A percentile compares a stretch with the other conserved stretches of the same genome.
phyloP scores from a whole-genome alignment of 352 stramenopile genomes.

The Phytophthora hybrid region DNA sequence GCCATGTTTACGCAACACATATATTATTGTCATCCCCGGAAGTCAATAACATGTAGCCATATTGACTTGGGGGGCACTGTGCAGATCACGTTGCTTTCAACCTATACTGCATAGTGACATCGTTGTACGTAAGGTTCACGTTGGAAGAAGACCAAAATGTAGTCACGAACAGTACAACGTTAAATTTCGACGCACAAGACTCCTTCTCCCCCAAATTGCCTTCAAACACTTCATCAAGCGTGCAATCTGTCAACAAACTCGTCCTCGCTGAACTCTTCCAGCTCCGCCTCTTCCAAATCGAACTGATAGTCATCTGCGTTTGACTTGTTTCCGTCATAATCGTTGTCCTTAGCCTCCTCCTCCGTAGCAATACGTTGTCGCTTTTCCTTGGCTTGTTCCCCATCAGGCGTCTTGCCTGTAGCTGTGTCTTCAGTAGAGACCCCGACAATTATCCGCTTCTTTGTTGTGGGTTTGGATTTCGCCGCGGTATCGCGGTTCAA shows the following conservation, averaged over 20 bases:
- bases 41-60: background rate
- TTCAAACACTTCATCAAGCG: conserved; percentile 12
- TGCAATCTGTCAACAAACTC: conserved; percentile 37
- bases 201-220: too few species aligned
- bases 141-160: background rate
- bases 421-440: conserved; percentile 9
- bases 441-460: conserved; percentile 2
- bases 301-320: conserved; percentile 38
- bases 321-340: conserved; percentile 15
- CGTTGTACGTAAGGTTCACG: conserved; percentile 52
- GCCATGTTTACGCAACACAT: background rate
- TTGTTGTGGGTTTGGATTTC: conserved; percentile 6
- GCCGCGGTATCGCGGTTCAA: conserved; percentile 12
- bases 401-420: conserved; percentile 8
- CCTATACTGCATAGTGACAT: conserved; percentile 27
- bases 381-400: conserved; percentile 21
- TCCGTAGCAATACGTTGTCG: conserved; percentile 18
- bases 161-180: too few species aligned
- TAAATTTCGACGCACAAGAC: background rate
- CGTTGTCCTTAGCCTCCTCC: conserved; percentile 22
- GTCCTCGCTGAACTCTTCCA: conserved; percentile 33
- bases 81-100: background rate
- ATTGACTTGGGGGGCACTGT: background rate
- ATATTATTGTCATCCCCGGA: background rate
- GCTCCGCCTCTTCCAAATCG: conserved; percentile 37